Percentiles rank a stretch among this genome's conserved stretches.
These are phyloP conservation scores for Colletotrichum karsti DNA, from an alignment of 2,329 filamentous ascomycete species.

Conservation along the genomic window DNA sequence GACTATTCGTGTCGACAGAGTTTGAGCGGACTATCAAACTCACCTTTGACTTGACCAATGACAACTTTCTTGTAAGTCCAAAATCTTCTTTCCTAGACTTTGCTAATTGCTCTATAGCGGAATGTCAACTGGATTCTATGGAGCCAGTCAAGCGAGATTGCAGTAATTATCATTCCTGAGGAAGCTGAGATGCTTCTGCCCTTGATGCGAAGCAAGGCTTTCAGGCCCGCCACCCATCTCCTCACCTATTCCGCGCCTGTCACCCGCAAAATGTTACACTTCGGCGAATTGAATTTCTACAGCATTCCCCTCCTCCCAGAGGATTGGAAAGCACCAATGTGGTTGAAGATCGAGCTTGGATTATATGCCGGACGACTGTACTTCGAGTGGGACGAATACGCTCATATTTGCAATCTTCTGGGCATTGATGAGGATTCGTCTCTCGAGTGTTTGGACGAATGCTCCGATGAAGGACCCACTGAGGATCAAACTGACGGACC, in stretches of 20 bases:
- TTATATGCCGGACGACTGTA: slow-evolving; percentile 70
- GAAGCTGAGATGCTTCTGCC: slow-evolving; percentile 67
- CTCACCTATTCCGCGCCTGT: slow-evolving; percentile 68
- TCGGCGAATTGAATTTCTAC: slow-evolving; percentile 63
- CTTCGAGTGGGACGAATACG: slow-evolving; percentile 59
- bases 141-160: slow-evolving; percentile 54
- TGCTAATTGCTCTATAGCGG: slow-evolving; percentile 35
- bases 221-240: slow-evolving; percentile 53
- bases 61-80: slow-evolving; percentile 43
- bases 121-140: slow-evolving; percentile 71
- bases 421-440: slow-evolving; percentile 33
- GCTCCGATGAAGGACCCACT: background rate
- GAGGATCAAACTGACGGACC: background rate
- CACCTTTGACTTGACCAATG: slow-evolving; percentile 34
- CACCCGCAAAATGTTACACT: slow-evolving; percentile 66
- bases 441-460: background rate
- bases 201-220: slow-evolving; percentile 39
- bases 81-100: accelerated
- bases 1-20: slow-evolving; percentile 51
- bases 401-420: slow-evolving; percentile 40
- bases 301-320: slow-evolving; percentile 55
- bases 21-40: slow-evolving; percentile 55
- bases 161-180: slow-evolving; percentile 68
- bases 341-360: slow-evolving; percentile 67
- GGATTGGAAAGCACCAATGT: slow-evolving; percentile 52